Percentiles rank a stretch among this genome's conserved stretches.
Conservation (phyloP, 345 rosid species). For the Mercurialis annua region DNA sequence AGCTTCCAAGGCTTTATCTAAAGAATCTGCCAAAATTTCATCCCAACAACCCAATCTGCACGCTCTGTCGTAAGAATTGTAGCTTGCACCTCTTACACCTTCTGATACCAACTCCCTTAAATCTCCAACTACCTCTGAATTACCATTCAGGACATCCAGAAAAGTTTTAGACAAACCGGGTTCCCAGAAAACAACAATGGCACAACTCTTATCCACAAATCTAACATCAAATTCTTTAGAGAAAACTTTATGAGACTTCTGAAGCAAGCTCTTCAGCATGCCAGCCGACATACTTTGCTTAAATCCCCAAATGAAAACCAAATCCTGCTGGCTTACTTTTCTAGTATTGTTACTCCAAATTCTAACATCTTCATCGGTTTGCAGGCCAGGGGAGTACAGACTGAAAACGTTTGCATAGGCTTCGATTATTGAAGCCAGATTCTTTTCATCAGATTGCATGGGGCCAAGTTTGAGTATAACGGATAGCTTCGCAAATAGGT, state of each 20-base stretch:
- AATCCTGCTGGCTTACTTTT: slow-evolving; percentile 54
- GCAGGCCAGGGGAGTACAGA: slow-evolving; percentile 22
- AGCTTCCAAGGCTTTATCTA: slow-evolving; percentile 48
- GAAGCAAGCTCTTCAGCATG: slow-evolving; percentile 57
- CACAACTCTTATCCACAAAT: slow-evolving; percentile 65
- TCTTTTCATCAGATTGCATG: slow-evolving; percentile 23
- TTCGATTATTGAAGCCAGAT: slow-evolving; percentile 31
- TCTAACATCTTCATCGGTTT: slow-evolving; percentile 42
- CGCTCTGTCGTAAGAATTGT: slow-evolving; percentile 52
- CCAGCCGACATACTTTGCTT: slow-evolving; percentile 42
- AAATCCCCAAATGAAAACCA: slow-evolving; percentile 85
- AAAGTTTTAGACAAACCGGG: slow-evolving; percentile 45
- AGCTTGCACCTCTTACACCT: slow-evolving; percentile 62
- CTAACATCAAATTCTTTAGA: slow-evolving; percentile 48
- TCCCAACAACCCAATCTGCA: slow-evolving; percentile 71
- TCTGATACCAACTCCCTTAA: slow-evolving; percentile 63
- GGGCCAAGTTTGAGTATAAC: slow-evolving; percentile 48
- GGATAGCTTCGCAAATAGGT: slow-evolving; percentile 67
- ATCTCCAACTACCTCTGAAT: slow-evolving; percentile 38
- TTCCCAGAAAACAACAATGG: slow-evolving; percentile 63
- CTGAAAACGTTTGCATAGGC: slow-evolving; percentile 33
- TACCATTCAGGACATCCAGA: slow-evolving; percentile 37
- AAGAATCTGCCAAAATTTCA: slow-evolving; percentile 50
- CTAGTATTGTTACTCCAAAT: slow-evolving; percentile 53
- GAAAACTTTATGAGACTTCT: slow-evolving; percentile 49